Evolutionary conservation across 345 rosid species (phyloP), one percentile per base, ranked within the genome.

Genomic region (Aquilaria yunnanensis): DNA sequence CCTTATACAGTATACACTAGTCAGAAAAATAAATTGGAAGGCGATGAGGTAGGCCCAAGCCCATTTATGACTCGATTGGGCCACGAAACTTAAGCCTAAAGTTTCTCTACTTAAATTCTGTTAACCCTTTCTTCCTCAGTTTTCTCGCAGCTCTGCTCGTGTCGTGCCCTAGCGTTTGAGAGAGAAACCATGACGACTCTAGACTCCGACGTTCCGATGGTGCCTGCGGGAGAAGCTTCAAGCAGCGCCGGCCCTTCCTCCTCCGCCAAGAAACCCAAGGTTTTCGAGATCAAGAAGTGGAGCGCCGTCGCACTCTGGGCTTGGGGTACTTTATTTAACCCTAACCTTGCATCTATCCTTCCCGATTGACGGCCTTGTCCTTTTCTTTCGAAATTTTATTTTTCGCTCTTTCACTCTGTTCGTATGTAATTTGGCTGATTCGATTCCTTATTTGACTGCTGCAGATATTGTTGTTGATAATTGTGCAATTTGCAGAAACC

Each of bases 401-500:
- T 29, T 52, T 61, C 10, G 32, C 2, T 47, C 43, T 31, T 23
- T 11, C 29, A 32, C 1, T 45, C 14, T 47, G 2, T 5, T 3
- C 45, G 3, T 2, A 4, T 13, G 32, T 23, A 12, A 11, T 57
- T 31, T 4, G 8, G 6, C 41, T 11, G 12, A 32, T 30, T 55
- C 9, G 31, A 37, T 63, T 16, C 41, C 52, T 61, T 31, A 45
- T 30, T 73, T 62, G 51, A 34, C 66, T 37, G 32, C 45, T 79
- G 76, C 75, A 90, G 99, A 90, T 77, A 90, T 90, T 61, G 99
- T 86, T 16, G 96, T 94, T 3, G 99, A 90, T 69, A 88, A 90
- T 71, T 94, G 97, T 63, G 99, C 97, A n/a, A 90, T 94, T 77
- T 94, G 99, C 72, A 72, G 96, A 71, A 90, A 88, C 70, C 99